Evolutionary conservation across 2,329 filamentous ascomycete species (phyloP), one percentile per base, ranked within the genome.

Genomic region (Exophiala viscosa): DNA sequence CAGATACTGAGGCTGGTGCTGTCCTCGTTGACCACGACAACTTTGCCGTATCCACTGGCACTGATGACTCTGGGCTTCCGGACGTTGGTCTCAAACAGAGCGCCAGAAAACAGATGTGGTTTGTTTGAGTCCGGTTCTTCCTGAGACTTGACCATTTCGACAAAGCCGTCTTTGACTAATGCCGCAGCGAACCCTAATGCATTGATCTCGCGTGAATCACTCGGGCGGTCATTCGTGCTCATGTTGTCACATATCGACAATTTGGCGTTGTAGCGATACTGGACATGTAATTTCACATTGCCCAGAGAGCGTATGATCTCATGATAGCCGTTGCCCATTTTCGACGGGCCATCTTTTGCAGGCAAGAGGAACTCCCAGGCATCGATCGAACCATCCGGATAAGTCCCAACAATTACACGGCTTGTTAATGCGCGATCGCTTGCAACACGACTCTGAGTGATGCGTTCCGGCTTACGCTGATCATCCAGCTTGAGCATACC

Each of bases 1-100:
- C 91, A 96, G 45, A 96, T 95, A 0, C 88, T 95, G 45, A 96
- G 73, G 36, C 84, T 82, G 0, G 86, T 90, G 57, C 85, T 83
- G 11, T 79, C 76, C 2, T 81, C 76, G 66, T 95, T 87, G 32
- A 95, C 88, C 15, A 96, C 71, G 3, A 90, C 90, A 18, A 88
- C 87, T 68, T 95, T 96, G 58, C 91, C 86, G 64, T 52, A 32
- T 18, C 56, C 56, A 43, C 47, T 59, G 13, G 53, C 56, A 38
- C 56, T 52, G 33, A 59, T 51, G 11, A 45, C 44, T 39, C 33
- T 48, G 7, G 56, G 56, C 7, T 43, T 31, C 32, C 33, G 45
- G 10, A 59, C 49, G 35, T 51, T 55, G 23, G 50, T 59, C 15
- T 56, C 49, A 28, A 59, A 35, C 3, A 54, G 33, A 3, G 50